These are phyloP conservation scores for Chrysanthemum seticuspe DNA, from an alignment of 129 eudicot genomes.

Conservation along the genomic window DNA sequence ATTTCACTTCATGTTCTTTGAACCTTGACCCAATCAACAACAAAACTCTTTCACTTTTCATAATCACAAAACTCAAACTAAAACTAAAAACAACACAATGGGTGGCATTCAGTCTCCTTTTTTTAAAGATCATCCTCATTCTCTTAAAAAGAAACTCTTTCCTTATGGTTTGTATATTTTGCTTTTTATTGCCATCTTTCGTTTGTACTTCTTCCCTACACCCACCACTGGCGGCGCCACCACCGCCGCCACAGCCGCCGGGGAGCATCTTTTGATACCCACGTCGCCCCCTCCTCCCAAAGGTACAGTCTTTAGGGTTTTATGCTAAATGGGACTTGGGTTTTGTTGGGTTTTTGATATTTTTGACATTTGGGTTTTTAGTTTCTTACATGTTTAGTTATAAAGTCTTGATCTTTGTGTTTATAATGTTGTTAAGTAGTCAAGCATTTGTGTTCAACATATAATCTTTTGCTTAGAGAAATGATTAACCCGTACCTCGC, in stretches of 20 bases:
- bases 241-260: constrained; percentile 14
- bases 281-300: constrained; percentile 33
- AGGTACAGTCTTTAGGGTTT: constrained; percentile 39
- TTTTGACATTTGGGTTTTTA: too few relatives aligned
- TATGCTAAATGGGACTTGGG: not conserved
- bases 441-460: too few relatives aligned
- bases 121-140: constrained; percentile 40
- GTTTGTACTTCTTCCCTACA: constrained; percentile 50
- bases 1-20: too few relatives aligned
- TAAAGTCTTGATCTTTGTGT: too few relatives aligned
- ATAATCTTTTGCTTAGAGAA: too few relatives aligned
- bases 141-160: constrained; percentile 47
- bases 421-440: too few relatives aligned
- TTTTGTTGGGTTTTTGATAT: too few relatives aligned
- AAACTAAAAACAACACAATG: not conserved
- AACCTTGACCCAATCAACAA: constrained; percentile 25
- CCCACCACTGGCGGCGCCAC: constrained; percentile 35
- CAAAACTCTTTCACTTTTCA: constrained; percentile 19
- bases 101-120: constrained; percentile 19
- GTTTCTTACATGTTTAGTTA: too few relatives aligned
- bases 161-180: constrained; percentile 54
- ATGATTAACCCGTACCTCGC: too few relatives aligned
- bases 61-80: not conserved
- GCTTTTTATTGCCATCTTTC: constrained; percentile 51
- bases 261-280: constrained; percentile 19